Percentiles rank a stretch among this genome's conserved stretches.
phyloP scores from a whole-genome alignment of 345 rosid species.

The Arabis alpina region DNA sequence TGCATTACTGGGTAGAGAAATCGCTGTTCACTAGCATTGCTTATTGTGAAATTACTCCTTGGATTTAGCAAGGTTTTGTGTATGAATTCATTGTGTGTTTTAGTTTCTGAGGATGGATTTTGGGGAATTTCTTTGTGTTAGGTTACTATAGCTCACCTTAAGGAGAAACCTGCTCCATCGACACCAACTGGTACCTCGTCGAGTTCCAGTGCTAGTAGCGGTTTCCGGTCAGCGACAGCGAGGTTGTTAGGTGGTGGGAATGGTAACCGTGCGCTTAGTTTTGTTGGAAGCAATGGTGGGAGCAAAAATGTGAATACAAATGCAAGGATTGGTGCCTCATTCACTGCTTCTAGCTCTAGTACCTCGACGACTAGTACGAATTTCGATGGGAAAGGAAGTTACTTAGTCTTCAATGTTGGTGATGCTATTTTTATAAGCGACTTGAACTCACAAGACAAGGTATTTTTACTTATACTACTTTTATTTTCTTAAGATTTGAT shows the following conservation, averaged over 20 bases:
- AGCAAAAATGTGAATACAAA: slow-evolving; percentile 65
- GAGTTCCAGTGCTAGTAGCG: slow-evolving; percentile 74
- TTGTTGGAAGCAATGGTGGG: slow-evolving; percentile 96
- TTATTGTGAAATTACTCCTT: background rate
- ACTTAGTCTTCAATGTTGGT: slow-evolving; percentile 92
- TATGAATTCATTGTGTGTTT: background rate
- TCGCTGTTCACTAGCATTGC: slow-evolving; percentile 30
- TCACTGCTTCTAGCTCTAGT: slow-evolving; percentile 68
- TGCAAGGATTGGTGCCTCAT: slow-evolving; percentile 82
- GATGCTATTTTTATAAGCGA: slow-evolving; percentile 93
- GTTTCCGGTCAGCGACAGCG: slow-evolving; percentile 91
- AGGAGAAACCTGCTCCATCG: slow-evolving; percentile 86
- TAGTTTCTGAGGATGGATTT: background rate
- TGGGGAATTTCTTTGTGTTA: slow-evolving; percentile 33
- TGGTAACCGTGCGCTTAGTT: slow-evolving; percentile 88
- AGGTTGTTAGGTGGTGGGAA: slow-evolving; percentile 83
- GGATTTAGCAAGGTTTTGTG: background rate
- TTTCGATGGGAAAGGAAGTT: slow-evolving; percentile 97
- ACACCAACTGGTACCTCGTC: slow-evolving; percentile 80
- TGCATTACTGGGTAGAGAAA: slow-evolving; percentile 17
- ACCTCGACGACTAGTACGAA: slow-evolving; percentile 63
- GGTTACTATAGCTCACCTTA: slow-evolving; percentile 94
- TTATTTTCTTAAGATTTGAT: slow-evolving; percentile 4
- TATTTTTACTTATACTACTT: slow-evolving; percentile 34
- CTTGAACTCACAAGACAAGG: slow-evolving; percentile 98